Conservation (phyloP, 352 stramenopile species). For the Phytophthora podocarpi region DNA sequence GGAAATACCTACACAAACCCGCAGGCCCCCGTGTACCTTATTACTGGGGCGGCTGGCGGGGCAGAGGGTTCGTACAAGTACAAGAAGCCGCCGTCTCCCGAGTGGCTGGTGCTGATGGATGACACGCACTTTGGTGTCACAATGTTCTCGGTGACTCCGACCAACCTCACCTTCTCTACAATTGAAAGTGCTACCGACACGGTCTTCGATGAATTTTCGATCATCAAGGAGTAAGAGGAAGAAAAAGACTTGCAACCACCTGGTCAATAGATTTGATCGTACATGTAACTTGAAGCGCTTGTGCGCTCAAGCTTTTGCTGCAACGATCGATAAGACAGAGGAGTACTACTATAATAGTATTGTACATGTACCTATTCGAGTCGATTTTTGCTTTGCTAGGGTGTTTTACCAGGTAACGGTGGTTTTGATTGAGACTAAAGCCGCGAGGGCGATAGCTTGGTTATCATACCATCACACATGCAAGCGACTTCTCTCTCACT, state of each 20-base stretch:
- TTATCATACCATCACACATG: slow-evolving; percentile 9
- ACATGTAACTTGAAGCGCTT: too few relatives aligned
- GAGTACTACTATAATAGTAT: too few relatives aligned
- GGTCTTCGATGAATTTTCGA: slow-evolving; percentile 40
- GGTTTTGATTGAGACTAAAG: slow-evolving; percentile 22
- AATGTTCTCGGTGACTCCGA: slow-evolving; percentile 33
- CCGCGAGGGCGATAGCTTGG: slow-evolving; percentile 1
- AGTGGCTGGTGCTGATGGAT: slow-evolving; percentile 37
- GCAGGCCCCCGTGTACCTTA: slow-evolving; percentile 52
- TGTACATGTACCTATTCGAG: too few relatives aligned
- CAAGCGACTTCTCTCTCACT: slow-evolving; percentile 16
- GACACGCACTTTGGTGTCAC: slow-evolving; percentile 38
- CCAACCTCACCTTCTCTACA: slow-evolving; percentile 35
- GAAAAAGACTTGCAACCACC: too few relatives aligned
- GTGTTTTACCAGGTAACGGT: slow-evolving; percentile 5
- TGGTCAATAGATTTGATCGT: too few relatives aligned
- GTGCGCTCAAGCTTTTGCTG: too few relatives aligned
- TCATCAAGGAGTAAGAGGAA: too few relatives aligned
- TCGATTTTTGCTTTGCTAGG: slow-evolving; percentile 4
- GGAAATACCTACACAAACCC: slow-evolving; percentile 47
- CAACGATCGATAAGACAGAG: too few relatives aligned
- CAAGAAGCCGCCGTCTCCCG: slow-evolving; percentile 13
- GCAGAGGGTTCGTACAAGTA: slow-evolving; percentile 32
- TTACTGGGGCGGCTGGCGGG: slow-evolving; percentile 38
- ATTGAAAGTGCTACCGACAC: slow-evolving; percentile 18